phyloP scores from a whole-genome alignment of 441 rosid species.

The Populus hybrid region DNA sequence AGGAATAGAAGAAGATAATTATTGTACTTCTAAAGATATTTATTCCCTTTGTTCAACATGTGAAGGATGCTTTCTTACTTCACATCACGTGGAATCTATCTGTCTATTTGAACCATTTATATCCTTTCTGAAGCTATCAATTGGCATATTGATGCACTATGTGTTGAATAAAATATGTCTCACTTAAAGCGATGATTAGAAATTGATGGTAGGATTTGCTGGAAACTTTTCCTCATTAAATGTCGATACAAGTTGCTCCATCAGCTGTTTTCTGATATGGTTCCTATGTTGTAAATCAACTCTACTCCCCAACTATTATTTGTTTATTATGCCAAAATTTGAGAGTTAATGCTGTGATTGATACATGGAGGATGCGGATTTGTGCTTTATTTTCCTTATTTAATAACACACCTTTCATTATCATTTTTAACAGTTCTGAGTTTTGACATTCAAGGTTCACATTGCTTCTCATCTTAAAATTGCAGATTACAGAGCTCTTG shows the following conservation, averaged over 20 bases:
- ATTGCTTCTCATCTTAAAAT: constrained; percentile 22
- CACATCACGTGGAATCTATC: constrained; percentile 3
- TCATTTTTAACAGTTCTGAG: background rate
- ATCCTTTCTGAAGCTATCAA: background rate
- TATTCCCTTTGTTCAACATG: background rate
- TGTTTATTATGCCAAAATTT: background rate
- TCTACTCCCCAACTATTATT: background rate
- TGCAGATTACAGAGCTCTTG: constrained; percentile 73
- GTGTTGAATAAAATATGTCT: background rate
- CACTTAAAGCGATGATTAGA: background rate
- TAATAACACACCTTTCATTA: background rate
- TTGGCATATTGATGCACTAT: background rate
- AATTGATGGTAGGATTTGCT: background rate
- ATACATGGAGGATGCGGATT: background rate
- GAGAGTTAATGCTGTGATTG: background rate
- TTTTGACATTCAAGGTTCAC: background rate
- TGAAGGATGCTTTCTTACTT: background rate
- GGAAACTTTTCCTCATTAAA: background rate
- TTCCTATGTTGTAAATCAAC: background rate
- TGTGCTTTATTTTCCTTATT: background rate
- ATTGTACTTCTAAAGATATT: background rate
- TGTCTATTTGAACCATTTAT: background rate
- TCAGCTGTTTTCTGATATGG: background rate
- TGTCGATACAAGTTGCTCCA: background rate
- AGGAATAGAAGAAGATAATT: background rate